phyloP scores from a whole-genome alignment of 345 rosid genomes.

The Chamaenerion angustifolium region DNA sequence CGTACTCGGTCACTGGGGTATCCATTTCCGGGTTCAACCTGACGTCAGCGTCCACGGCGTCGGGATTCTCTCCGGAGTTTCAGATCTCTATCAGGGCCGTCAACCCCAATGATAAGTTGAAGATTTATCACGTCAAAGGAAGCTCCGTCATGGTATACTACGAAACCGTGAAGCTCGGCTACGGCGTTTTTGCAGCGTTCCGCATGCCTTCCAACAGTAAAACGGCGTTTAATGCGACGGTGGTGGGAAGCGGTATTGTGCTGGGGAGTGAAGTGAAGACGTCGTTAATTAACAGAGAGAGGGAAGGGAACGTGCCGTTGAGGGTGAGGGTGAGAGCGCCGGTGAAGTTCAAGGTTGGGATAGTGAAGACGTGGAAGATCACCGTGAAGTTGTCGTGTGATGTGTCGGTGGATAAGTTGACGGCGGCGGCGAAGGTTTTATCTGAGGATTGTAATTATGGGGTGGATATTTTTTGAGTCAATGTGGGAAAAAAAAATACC shows the following conservation, averaged over 20 bases:
- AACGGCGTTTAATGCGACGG: slow-evolving; percentile 28
- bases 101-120: slow-evolving; percentile 59
- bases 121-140: slow-evolving; percentile 37
- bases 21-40: slow-evolving; percentile 44
- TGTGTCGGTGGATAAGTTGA: slow-evolving; percentile 58
- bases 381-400: slow-evolving; percentile 53
- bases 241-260: slow-evolving; percentile 36
- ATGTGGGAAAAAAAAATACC: too few species aligned
- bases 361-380: slow-evolving; percentile 64
- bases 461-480: slow-evolving; percentile 6
- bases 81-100: slow-evolving; percentile 39
- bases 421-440: slow-evolving; percentile 36
- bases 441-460: slow-evolving; percentile 39
- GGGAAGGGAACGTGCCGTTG: slow-evolving; percentile 40
- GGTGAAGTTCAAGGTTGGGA: slow-evolving; percentile 52
- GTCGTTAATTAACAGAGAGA: slow-evolving; percentile 16
- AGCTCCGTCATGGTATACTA: slow-evolving; percentile 33
- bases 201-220: slow-evolving; percentile 52
- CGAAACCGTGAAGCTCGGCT: slow-evolving; percentile 21
- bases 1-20: slow-evolving; percentile 36
- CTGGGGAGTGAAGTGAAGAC: slow-evolving; percentile 14
- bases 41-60: slow-evolving; percentile 25
- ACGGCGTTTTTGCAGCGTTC: slow-evolving; percentile 41
- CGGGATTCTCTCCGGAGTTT: slow-evolving; percentile 32
- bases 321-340: slow-evolving; percentile 39